Base-by-base conservation (phyloP, 768 basidiomycete genomes). In the Podaxis mareebaensis region DNA sequence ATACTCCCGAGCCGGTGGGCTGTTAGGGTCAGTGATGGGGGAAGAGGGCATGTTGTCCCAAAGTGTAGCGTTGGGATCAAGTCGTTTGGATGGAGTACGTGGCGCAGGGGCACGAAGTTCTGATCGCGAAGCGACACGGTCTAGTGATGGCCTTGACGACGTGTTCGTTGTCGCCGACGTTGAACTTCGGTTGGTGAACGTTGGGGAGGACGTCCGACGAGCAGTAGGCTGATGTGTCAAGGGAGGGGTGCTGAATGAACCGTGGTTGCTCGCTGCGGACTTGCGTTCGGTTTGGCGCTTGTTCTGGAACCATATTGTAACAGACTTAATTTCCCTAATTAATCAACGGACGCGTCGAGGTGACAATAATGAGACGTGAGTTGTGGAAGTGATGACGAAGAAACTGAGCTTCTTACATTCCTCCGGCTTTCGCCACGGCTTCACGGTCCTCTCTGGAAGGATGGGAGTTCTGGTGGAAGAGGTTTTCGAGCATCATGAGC, bases 241-340 rank as follows among this genome's bases (percentile, higher is more conserved):
- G 58, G 67, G 68, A 15, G 71, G 68, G 60, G 64, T 65, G 61
- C 61, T 70, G 10, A 69, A 67, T 30, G 63, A 69, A 26, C 68
- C 61, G 2, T 70, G 74, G 59, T 76, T 80, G 65, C 77, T 75
- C 53, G 83, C 74, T 26, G 84, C 82, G 28, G 80, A 78, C 68
- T 83, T 83, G 68, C 85, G 84, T 67, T 87, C 85, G 44, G 84
- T 87, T 69, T 91, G 89, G 15, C 90, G 86, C 74, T 86, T 90
- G 72, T 92, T 92, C 75, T 92, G 90, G 72, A 91, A 91, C 90
- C 90, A 92, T 44, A 91, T 87, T n/a, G 89, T 88, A 58, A 88
- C 86, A 1, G 86, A 87, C 67, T 86, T 87, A 30, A 82, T 78
- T 71, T 88, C 86, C 87, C 87, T 88, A 64, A 53, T 66, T 53